Evolutionary conservation across 495 filamentous ascomycete species (phyloP).

Genomic region (Talaromyces nanjingensis): DNA sequence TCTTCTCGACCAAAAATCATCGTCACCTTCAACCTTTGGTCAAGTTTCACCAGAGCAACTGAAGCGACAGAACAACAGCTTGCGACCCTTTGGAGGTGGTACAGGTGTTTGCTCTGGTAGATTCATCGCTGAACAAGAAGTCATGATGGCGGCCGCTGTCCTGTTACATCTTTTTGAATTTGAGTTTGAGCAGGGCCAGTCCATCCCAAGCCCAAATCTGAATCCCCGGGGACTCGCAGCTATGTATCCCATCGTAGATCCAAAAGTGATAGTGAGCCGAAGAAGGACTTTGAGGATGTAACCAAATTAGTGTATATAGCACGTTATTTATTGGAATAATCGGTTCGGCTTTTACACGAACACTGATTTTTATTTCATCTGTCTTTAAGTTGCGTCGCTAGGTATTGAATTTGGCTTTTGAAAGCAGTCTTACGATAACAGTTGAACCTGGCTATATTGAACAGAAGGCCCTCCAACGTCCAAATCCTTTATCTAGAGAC

Average conservation of each 20-base stretch:
- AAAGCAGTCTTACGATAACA: no score
- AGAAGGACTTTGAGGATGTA: background rate
- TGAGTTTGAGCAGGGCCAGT: background rate
- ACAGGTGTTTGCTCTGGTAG: slow-evolving; percentile 7
- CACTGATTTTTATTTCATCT: background rate
- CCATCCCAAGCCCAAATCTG: background rate
- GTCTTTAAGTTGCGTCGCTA: background rate
- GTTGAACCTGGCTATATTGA: no score
- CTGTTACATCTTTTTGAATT: slow-evolving; percentile 5
- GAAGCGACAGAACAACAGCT: background rate
- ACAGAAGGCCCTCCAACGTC: no score
- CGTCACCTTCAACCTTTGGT: background rate
- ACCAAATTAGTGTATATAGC: background rate
- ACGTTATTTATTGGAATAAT: background rate
- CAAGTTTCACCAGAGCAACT: background rate
- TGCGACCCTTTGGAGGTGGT: slow-evolving; percentile 10
- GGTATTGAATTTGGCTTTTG: no score
- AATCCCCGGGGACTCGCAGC: background rate
- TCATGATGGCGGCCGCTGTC: slow-evolving; percentile 4
- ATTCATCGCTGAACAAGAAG: slow-evolving; percentile 11
- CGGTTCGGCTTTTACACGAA: background rate
- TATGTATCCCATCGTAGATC: background rate
- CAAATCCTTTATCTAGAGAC: no score
- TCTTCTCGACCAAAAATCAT: background rate
- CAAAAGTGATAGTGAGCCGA: background rate